phyloP scores from a whole-genome alignment of 768 basidiomycete species.

The Leccinum rimulosum region DNA sequence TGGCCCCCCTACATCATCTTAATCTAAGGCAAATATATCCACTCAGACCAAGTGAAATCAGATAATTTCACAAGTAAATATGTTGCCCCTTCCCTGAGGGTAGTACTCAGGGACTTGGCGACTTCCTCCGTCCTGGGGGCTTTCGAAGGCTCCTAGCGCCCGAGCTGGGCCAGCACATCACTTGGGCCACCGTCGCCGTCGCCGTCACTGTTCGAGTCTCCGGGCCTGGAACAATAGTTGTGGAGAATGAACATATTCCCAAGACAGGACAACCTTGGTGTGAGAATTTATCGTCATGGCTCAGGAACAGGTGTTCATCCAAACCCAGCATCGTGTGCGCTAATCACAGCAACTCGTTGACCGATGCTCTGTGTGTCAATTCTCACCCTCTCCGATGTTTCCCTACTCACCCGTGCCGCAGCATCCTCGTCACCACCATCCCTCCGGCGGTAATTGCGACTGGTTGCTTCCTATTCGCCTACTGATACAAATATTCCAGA shows the following conservation, averaged over 20 bases:
- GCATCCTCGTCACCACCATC: constrained; percentile 71
- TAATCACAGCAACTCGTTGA: constrained; percentile 85
- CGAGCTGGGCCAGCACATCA: too few species aligned
- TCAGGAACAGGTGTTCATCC: neutral
- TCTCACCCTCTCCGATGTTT: neutral
- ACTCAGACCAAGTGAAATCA: too few species aligned
- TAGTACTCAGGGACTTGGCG: too few species aligned
- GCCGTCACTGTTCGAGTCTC: too few species aligned
- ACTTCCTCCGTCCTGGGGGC: too few species aligned
- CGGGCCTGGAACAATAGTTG: constrained; percentile 63
- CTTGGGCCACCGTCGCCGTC: too few species aligned
- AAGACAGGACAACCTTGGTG: constrained; percentile 74
- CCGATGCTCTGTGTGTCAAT: constrained; percentile 73
- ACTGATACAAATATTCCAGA: constrained; percentile 37
- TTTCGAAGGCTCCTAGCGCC: too few species aligned
- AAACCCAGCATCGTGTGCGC: constrained; percentile 70
- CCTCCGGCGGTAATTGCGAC: constrained; percentile 54
- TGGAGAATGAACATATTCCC: constrained; percentile 78
- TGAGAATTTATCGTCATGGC: constrained; percentile 10
- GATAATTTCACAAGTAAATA: too few species aligned
- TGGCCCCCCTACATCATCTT: too few species aligned
- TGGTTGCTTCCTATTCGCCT: constrained; percentile 2
- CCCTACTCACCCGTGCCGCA: constrained; percentile 23
- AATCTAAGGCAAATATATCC: too few species aligned
- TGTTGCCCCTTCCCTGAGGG: too few species aligned